Conservation (phyloP, 73 alveolate genomes). For the Tetrahymena borealis region DNA sequence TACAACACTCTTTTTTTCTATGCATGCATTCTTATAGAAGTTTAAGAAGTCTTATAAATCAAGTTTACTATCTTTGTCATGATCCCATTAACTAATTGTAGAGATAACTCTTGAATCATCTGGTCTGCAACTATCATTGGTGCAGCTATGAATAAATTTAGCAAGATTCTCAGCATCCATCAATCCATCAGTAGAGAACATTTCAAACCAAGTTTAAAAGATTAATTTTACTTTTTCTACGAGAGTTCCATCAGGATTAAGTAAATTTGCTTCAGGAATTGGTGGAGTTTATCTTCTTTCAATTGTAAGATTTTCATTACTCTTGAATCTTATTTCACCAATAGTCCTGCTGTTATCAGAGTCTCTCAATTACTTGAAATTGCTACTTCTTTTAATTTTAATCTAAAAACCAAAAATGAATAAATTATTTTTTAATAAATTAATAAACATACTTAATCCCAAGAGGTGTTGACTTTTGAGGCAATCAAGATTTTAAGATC, state of each 20-base stretch:
- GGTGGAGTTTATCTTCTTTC: not conserved
- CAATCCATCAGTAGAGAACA: not conserved
- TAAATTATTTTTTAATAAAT: not conserved
- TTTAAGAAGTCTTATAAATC: not conserved
- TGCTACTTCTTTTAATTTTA: not conserved
- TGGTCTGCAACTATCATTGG: not conserved
- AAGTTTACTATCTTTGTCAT: not conserved
- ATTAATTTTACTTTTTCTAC: not conserved
- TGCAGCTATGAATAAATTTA: not conserved
- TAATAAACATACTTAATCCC: not conserved
- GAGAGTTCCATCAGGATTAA: not conserved
- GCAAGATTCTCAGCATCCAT: not conserved
- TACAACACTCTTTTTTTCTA: not conserved
- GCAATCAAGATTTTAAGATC: not conserved
- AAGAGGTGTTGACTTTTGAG: not conserved
- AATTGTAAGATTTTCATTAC: not conserved
- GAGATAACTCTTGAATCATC: not conserved
- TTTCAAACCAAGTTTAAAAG: not conserved
- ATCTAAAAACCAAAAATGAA: not conserved
- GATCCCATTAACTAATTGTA: not conserved
- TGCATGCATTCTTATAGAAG: not conserved
- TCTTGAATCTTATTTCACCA: not conserved
- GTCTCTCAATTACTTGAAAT: not conserved
- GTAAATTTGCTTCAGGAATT: not conserved
- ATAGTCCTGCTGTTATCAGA: not conserved